Evolutionary conservation across 768 basidiomycete species (phyloP).

Genomic region (Suillus paluster): DNA sequence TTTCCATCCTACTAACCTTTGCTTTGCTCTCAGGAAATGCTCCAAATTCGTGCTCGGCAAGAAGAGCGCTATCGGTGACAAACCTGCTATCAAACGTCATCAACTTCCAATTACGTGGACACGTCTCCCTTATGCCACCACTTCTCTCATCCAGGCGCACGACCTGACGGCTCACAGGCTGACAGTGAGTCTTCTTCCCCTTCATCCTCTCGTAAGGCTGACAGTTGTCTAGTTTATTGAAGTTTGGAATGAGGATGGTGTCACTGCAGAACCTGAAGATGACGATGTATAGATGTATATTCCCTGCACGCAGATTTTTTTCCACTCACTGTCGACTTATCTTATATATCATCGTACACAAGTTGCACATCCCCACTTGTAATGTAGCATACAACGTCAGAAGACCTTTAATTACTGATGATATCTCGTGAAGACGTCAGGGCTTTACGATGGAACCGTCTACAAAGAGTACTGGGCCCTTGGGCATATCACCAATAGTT

Average conservation of each 20-base stretch:
- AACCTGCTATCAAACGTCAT: constrained; percentile 66
- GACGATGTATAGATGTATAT: constrained; percentile 39
- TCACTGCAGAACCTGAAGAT: constrained; percentile 65
- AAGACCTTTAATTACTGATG: neutral
- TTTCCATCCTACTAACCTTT: neutral
- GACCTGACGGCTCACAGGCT: constrained; percentile 67
- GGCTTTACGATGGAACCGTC: constrained; percentile 45
- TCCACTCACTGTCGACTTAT: constrained; percentile 6
- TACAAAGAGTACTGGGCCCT: constrained; percentile 55
- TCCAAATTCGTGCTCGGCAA: constrained; percentile 85
- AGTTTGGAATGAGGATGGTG: constrained; percentile 84
- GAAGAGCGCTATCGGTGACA: constrained; percentile 90
- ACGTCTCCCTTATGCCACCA: constrained; percentile 68
- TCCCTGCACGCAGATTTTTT: neutral
- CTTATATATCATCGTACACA: constrained; percentile 32
- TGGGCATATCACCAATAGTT: constrained; percentile 55
- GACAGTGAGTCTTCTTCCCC: constrained; percentile 52
- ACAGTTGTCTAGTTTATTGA: constrained; percentile 59
- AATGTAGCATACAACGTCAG: constrained; percentile 34
- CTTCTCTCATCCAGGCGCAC: constrained; percentile 60
- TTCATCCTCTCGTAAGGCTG: neutral
- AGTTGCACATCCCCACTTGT: constrained; percentile 11
- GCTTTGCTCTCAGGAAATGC: constrained; percentile 70
- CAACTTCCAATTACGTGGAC: constrained; percentile 72
- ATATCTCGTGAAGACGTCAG: constrained; percentile 1